These are phyloP conservation scores for Pseudevernia furfuracea DNA, from an alignment of 495 filamentous ascomycete species.

Conservation along the genomic window DNA sequence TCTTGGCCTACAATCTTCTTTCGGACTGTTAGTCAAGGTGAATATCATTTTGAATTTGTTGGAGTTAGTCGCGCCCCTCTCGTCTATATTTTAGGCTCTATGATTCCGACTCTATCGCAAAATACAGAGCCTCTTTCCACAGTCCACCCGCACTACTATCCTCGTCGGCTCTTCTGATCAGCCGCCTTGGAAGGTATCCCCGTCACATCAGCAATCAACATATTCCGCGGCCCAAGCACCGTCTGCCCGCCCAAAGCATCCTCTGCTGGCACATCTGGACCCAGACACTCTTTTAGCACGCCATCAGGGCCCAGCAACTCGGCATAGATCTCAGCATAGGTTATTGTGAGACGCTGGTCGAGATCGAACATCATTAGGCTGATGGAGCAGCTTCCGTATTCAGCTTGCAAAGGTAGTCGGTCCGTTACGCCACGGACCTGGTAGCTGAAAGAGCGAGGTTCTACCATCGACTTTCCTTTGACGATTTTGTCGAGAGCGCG, in stretches of 20 bases:
- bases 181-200: background rate
- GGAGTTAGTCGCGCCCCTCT: background rate
- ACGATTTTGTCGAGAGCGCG: background rate
- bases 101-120: too few species aligned
- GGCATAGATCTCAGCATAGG: background rate
- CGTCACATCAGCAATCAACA: background rate
- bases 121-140: background rate
- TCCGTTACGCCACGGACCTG: background rate
- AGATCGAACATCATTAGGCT: background rate
- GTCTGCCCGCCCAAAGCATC: conserved; percentile 1
- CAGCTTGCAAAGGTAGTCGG: background rate
- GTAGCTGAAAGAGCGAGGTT: background rate
- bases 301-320: background rate
- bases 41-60: too few species aligned
- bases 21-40: too few species aligned
- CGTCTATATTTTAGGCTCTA: background rate
- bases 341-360: background rate
- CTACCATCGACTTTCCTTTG: background rate
- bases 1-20: too few species aligned
- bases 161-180: background rate
- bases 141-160: background rate
- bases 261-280: background rate
- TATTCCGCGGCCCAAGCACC: background rate
- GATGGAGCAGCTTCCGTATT: background rate
- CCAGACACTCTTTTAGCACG: background rate